Base-by-base conservation (phyloP, 1,284 basidiomycete genomes). In the Pascua sp. region DNA sequence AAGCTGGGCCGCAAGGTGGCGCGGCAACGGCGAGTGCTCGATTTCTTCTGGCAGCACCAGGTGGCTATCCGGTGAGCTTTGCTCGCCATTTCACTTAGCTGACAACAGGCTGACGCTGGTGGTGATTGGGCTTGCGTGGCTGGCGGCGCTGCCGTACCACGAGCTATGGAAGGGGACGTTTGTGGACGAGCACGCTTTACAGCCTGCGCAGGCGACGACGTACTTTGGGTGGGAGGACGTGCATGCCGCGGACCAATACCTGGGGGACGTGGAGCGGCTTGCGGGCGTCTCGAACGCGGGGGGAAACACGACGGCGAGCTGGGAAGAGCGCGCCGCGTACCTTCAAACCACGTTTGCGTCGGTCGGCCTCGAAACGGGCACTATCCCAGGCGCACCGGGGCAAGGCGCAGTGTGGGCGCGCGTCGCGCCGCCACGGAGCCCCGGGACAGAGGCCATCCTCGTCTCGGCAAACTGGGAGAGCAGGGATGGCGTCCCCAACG, bases 131-230 rank as follows among this genome's bases (percentile, higher is more conserved):
- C 85, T 88, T 71, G 54, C 83, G 24, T 94, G 91, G 90, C 81
- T 94, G 72, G 61, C 86, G 7, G 74, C 82, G 11, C 81, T 94
- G 51, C 91, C 91, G 5, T 80, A 82, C 13, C 80, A 83, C 15
- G 72, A 78, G 2, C 80, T 94, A 4, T 87, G 86, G 15, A 82
- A 86, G 66, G 72, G 77, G 5, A 88, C 86, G 15, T 94, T 90
- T 71, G 87, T 93, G 47, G 91, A 94, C 71, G 93, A 97, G 79
- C 94, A 97, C 74, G 93, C 94, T 0, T 78, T 97, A 32, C 89
- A 91, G 69, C 92, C 94, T 5, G 87, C 84, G 4, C 90, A 93
- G 79, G 91, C 93, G 24, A 88, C 85, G 56, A 90, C 88, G 11
- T 85, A 91, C 67, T 96, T 87, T 86, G 83, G 83, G 66, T 96